These are phyloP conservation scores for Auriscalpium orientale DNA, from an alignment of 768 basidiomycete species.

Conservation along the genomic window DNA sequence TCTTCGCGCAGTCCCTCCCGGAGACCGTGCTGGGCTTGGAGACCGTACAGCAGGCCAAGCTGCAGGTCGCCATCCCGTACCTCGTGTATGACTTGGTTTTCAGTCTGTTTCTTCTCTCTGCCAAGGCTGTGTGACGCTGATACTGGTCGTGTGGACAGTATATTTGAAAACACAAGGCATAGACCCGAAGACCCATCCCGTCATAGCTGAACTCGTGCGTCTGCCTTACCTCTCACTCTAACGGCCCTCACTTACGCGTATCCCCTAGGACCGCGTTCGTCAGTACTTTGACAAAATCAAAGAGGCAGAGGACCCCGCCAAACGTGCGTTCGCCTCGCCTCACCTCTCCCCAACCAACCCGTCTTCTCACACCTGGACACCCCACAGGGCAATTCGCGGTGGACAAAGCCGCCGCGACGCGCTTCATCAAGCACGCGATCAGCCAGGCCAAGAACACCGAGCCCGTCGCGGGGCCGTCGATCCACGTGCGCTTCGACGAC, in stretches of 20 bases:
- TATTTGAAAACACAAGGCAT: constrained; percentile 76
- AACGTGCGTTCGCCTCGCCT: constrained; percentile 33
- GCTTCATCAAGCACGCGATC: constrained; percentile 83
- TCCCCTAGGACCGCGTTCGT: constrained; percentile 59
- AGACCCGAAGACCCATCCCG: constrained; percentile 72
- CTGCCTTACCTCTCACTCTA: not conserved
- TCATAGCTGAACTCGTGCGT: constrained; percentile 63
- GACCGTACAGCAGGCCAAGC: constrained; percentile 72
- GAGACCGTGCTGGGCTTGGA: constrained; percentile 60
- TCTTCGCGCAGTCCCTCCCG: constrained; percentile 60
- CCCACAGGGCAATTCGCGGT: constrained; percentile 36
- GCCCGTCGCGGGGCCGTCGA: constrained; percentile 11
- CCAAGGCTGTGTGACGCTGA: not conserved
- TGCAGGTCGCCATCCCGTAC: constrained; percentile 76
- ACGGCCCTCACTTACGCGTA: not conserved
- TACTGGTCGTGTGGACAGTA: constrained; percentile 34
- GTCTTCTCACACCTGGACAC: not conserved
- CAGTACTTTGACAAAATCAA: constrained; percentile 81
- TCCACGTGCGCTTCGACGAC: constrained; percentile 10
- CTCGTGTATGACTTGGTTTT: constrained; percentile 81
- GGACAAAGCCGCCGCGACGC: constrained; percentile 71
- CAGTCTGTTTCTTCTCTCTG: constrained; percentile 39
- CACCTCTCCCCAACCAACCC: not conserved
- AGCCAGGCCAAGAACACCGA: constrained; percentile 40
- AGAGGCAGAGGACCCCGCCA: constrained; percentile 59